These are phyloP conservation scores for Haplosporangium sp. DNA, from an alignment of 371 early-diverging fungal species.

Conservation along the genomic window DNA sequence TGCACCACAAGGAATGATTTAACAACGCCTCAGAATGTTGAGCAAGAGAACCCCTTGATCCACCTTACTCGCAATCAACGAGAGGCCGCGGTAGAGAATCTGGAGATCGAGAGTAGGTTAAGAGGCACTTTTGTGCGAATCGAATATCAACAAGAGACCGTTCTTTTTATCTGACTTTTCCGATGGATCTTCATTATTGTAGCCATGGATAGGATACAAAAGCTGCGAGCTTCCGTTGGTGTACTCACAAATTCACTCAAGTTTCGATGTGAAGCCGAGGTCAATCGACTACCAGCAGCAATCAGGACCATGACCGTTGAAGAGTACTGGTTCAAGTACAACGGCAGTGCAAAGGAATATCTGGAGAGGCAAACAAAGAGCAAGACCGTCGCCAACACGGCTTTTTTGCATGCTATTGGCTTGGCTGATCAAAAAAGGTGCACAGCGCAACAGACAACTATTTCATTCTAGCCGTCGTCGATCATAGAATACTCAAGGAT, in stretches of 20 bases:
- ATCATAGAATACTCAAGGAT: background rate
- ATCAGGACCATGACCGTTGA: constrained; percentile 47
- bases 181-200: background rate
- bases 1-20: too few relatives aligned
- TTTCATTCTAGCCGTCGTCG: background rate
- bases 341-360: constrained; percentile 47
- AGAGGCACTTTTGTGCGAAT: background rate
- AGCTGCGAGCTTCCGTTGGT: constrained; percentile 30
- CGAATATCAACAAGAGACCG: background rate
- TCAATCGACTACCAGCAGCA: constrained; percentile 36
- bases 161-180: background rate
- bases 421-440: constrained; percentile 24
- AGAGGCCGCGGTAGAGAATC: constrained; percentile 42
- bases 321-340: constrained; percentile 48
- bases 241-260: constrained; percentile 37
- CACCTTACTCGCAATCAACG: constrained; percentile 35
- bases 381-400: constrained; percentile 29
- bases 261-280: constrained; percentile 43
- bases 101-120: constrained; percentile 46
- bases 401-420: constrained; percentile 34
- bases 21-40: background rate
- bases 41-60: constrained; percentile 23
- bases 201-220: constrained; percentile 46
- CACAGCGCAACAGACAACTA: background rate
- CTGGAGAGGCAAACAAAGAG: constrained; percentile 21